These are phyloP conservation scores for Spencermartinsiella ligniputridi DNA, from an alignment of 1,139 yeast genomes.

Conservation along the genomic window DNA sequence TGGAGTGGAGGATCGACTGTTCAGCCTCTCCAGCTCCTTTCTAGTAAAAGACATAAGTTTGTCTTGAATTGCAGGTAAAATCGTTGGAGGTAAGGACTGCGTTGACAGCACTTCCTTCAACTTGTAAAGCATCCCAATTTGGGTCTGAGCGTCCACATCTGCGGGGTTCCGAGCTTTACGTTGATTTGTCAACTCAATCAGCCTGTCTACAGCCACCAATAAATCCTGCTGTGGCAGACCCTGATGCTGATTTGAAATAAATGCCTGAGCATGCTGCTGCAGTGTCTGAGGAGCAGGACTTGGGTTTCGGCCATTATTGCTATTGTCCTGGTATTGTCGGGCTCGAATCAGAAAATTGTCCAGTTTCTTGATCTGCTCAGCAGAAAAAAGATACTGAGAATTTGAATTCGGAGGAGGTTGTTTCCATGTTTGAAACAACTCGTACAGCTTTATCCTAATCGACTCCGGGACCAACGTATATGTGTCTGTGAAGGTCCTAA, in stretches of 20 bases:
- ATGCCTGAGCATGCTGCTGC: constrained; percentile 15
- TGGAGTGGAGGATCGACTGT: constrained; percentile 2
- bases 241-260: constrained; percentile 10
- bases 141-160: constrained; percentile 38
- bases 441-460: constrained; percentile 68
- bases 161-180: constrained; percentile 35
- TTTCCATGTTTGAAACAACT: constrained; percentile 87
- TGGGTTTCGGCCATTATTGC: constrained; percentile 7
- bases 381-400: constrained; percentile 66
- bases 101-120: constrained; percentile 29
- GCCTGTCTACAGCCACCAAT: constrained; percentile 38
- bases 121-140: constrained; percentile 32
- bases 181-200: constrained; percentile 38
- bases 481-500: constrained; percentile 65
- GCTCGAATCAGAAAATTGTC: constrained; percentile 67
- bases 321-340: constrained; percentile 30
- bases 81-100: constrained; percentile 35
- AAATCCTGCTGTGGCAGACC: constrained; percentile 29
- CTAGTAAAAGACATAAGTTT: constrained; percentile 37
- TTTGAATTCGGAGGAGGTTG: constrained; percentile 51
- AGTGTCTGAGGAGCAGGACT: constrained; percentile 7
- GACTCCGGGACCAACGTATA: constrained; percentile 73
- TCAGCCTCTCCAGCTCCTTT: constrained; percentile 27
- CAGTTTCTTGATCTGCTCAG: constrained; percentile 63
- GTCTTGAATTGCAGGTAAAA: constrained; percentile 39